These are phyloP conservation scores for Aspergillus egyptiacus DNA, from an alignment of 495 filamentous ascomycete species.

Conservation along the genomic window DNA sequence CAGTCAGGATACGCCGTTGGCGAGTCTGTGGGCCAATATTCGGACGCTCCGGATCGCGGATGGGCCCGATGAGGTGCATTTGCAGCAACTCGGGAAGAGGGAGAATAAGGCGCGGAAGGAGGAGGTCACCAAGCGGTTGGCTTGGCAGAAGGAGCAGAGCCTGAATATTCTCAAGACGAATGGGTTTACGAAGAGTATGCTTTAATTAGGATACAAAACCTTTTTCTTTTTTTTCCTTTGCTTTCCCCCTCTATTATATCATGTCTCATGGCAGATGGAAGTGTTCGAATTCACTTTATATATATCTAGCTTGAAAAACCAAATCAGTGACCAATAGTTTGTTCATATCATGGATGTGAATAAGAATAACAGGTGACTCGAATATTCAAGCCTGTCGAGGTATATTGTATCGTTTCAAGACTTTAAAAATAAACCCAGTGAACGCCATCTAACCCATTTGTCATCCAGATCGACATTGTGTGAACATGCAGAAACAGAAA, in stretches of 20 bases:
- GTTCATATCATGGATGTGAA: not conserved
- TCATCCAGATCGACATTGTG: slow-evolving; percentile 7
- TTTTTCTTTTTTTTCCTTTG: too few relatives aligned
- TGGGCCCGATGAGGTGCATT: slow-evolving; percentile 89
- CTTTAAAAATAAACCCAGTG: not conserved
- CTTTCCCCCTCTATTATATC: too few relatives aligned
- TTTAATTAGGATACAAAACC: slow-evolving; percentile 22
- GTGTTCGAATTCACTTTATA: too few relatives aligned
- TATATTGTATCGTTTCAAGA: not conserved
- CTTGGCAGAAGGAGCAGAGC: slow-evolving; percentile 57
- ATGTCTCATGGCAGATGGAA: too few relatives aligned
- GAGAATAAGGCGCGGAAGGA: slow-evolving; percentile 69
- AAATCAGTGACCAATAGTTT: not conserved
- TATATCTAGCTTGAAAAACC: not conserved
- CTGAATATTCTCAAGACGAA: slow-evolving; percentile 60
- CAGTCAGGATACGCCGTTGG: slow-evolving; percentile 84
- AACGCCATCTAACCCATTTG: slow-evolving; percentile 8
- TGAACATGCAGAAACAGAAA: not conserved
- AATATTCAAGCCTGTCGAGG: not conserved
- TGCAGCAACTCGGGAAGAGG: slow-evolving; percentile 81
- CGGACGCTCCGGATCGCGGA: slow-evolving; percentile 81
- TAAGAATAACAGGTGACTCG: not conserved
- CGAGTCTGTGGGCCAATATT: slow-evolving; percentile 78
- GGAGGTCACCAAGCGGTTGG: slow-evolving; percentile 55
- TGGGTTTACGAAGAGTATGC: slow-evolving; percentile 45